Conservation (phyloP, 2,329 filamentous ascomycete genomes). For the Falciphora oryzae region DNA sequence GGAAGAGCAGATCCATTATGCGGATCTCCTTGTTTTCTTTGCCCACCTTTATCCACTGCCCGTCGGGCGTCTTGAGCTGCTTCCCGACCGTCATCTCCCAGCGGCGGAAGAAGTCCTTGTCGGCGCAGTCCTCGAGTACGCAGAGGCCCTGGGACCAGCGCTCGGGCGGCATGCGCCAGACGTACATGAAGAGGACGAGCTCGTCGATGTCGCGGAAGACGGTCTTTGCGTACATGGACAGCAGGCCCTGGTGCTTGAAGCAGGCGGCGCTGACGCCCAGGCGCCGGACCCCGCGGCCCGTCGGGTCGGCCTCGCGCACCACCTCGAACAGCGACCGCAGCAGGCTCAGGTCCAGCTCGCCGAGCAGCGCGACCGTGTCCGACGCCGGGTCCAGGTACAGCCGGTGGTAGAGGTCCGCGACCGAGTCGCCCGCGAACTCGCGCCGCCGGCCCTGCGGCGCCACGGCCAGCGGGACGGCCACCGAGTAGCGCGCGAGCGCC, state of each 20-base stretch:
- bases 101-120: conserved; percentile 12
- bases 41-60: conserved; percentile 13
- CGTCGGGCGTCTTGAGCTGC: conserved; percentile 8
- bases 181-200: conserved; percentile 13
- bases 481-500: conserved; percentile 26
- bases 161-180: conserved; percentile 8
- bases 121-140: conserved; percentile 12
- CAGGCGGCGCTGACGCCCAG: conserved; percentile 9
- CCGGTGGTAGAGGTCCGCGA: conserved; percentile 16
- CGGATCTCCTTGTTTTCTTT: conserved; percentile 7
- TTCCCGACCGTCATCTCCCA: conserved; percentile 12
- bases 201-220: conserved; percentile 14
- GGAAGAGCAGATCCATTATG: conserved; percentile 13
- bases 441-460: conserved; percentile 6
- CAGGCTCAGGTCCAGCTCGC: conserved; percentile 27
- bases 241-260: conserved; percentile 7
- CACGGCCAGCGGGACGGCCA: conserved; percentile 22
- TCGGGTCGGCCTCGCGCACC: conserved; percentile 1
- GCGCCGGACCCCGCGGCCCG: conserved; percentile 3
- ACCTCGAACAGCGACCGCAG: conserved; percentile 2
- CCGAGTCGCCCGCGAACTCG: conserved; percentile 17
- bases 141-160: conserved; percentile 12
- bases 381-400: conserved; percentile 25
- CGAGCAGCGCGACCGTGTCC: conserved; percentile 28
- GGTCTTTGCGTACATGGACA: conserved; percentile 13